A percentile compares a stretch with the other conserved stretches of the same genome.
Evolutionary conservation across 306 rosid genomes (phyloP).

Genomic region (Cajanus cajan): DNA sequence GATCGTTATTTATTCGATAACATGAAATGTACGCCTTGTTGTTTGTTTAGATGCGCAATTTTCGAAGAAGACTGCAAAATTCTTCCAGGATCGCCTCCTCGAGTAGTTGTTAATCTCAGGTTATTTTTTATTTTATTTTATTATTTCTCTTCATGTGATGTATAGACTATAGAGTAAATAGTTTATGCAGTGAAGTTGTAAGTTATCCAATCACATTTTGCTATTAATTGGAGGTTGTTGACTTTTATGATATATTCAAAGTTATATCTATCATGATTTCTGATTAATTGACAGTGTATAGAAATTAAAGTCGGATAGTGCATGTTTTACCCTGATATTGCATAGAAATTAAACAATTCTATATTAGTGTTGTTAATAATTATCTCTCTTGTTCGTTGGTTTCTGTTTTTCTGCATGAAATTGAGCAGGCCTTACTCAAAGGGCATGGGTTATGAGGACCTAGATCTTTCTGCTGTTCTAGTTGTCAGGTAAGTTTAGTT

Average conservation of each 20-base stretch:
- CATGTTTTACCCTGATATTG: neutral
- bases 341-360: neutral
- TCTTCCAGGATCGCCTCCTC: conserved; percentile 59
- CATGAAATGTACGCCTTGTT: neutral
- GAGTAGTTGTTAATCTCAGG: conserved; percentile 69
- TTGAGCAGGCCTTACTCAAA: conserved; percentile 78
- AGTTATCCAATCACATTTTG: neutral
- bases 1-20: neutral
- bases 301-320: neutral
- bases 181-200: neutral
- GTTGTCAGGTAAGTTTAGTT: conserved; percentile 57
- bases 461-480: conserved; percentile 75
- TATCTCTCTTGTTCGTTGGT: neutral
- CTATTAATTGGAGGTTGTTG: neutral
- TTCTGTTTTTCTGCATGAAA: conserved; percentile 30
- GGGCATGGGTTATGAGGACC: conserved; percentile 91
- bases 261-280: neutral
- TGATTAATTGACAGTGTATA: neutral
- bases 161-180: neutral
- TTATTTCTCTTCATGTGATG: neutral
- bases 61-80: conserved; percentile 81
- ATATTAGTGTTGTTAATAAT: neutral
- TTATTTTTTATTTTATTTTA: conserved; percentile 25
- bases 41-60: conserved; percentile 58
- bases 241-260: neutral